Evolutionary conservation across 2,329 filamentous ascomycete genomes (phyloP), one percentile per base, ranked within the genome.

Genomic region (Aurifilum marmelostoma): DNA sequence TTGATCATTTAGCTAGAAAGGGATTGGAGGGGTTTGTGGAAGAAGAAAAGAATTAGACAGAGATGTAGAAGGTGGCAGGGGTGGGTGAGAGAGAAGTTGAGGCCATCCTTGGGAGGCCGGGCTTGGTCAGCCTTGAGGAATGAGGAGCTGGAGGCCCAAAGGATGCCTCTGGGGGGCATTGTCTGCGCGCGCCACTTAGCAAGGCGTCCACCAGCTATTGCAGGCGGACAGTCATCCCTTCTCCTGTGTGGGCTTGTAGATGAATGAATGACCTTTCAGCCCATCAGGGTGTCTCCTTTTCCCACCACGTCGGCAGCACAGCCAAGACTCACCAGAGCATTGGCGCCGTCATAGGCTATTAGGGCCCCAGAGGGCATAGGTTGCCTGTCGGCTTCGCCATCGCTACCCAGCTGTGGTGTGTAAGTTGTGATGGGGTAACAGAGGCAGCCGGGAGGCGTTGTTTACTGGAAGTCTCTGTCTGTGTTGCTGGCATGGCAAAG

Each of bases 161-260:
- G 56, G 56, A 59, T 59, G 56, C 56, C 56, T 59, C 56, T 59
- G 56, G 32, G 56, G 32, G 56, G 56, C 56, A 32, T 37, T n/a
- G 56, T 37, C 32, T 59, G 56, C 18, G 32, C 32, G 29, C 32
- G 32, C 56, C 32, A 59, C 56, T 11, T 54, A 54, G 12, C 9
- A 11, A 54, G n/a, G n/a, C 50, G n/a, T 14, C n/a, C 50, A 16
- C 14, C n/a, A 54, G 5, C 8, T 27, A 24, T 52, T 54, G 50
- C 24, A 21, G 54, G 54, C 12, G 5, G 41, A 2, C 12, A 12
- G 37, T 39, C 37, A 14, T 34, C 5, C 12, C 34, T 14, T 21
- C 3, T n/a, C n/a, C n/a, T n/a, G n/a, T n/a, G n/a, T n/a, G n/a
- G n/a, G n/a, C n/a, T n/a, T n/a, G n/a, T n/a, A n/a, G n/a, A n/a